Evolutionary conservation across 1,284 basidiomycete genomes (phyloP).

Genomic region (Salmacisia buchloeana): DNA sequence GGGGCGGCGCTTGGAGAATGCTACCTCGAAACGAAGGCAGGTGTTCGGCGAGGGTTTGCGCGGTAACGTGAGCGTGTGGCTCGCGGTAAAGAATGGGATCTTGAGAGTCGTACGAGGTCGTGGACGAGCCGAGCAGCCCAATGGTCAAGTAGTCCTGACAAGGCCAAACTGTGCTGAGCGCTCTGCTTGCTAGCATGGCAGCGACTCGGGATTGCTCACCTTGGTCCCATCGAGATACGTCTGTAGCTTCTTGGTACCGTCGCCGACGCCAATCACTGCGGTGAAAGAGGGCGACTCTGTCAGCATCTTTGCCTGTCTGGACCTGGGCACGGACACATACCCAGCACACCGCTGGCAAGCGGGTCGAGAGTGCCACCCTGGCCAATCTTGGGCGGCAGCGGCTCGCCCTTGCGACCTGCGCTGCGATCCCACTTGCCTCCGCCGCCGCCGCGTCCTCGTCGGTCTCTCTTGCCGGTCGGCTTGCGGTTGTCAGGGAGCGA

Average conservation of each 20-base stretch:
- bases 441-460: background rate
- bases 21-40: conserved; percentile 77
- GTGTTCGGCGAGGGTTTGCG: conserved; percentile 65
- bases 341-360: conserved; percentile 77
- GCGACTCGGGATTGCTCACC: conserved; percentile 54
- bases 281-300: background rate
- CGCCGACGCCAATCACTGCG: conserved; percentile 80
- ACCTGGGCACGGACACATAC: conserved; percentile 10
- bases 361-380: conserved; percentile 95
- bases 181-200: background rate
- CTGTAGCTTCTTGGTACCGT: conserved; percentile 79
- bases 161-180: background rate
- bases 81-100: conserved; percentile 56
- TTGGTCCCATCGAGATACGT: conserved; percentile 87
- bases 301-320: background rate
- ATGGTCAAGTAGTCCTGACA: conserved; percentile 89
- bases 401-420: conserved; percentile 44
- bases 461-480: background rate
- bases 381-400: conserved; percentile 63
- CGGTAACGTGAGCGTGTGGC: conserved; percentile 77
- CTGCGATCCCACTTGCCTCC: background rate
- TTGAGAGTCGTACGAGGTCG: conserved; percentile 88
- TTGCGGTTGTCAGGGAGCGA: conserved; percentile 54
- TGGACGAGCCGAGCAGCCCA: conserved; percentile 86
- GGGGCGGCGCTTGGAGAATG: conserved; percentile 65